These are phyloP conservation scores for Geotrichum europaeum DNA, from an alignment of 1,139 yeast species.

Conservation along the genomic window DNA sequence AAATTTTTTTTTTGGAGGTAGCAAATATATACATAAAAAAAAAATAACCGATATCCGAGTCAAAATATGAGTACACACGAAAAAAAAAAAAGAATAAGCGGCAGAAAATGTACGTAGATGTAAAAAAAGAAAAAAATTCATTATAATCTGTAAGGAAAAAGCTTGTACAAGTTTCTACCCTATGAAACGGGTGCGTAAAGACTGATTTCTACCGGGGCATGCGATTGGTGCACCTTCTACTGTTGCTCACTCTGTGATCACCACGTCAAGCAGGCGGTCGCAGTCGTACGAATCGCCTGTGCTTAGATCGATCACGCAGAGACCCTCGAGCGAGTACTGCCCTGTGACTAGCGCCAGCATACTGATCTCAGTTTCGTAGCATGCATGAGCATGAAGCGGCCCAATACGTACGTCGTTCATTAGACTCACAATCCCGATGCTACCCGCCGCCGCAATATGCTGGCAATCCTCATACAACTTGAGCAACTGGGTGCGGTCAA, in stretches of 20 bases:
- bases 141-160: neutral
- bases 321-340: conserved; percentile 57
- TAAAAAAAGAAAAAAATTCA: neutral
- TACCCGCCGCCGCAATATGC: conserved; percentile 18
- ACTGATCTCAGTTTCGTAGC: conserved; percentile 57
- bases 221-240: neutral
- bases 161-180: neutral
- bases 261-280: conserved; percentile 64
- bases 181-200: neutral
- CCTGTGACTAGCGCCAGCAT: conserved; percentile 63
- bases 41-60: neutral
- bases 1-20: neutral
- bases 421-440: conserved; percentile 46
- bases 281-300: conserved; percentile 70
- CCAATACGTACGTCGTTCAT: conserved; percentile 63
- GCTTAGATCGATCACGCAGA: conserved; percentile 54
- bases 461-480: conserved; percentile 19
- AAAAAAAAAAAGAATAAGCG: neutral
- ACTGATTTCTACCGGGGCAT: neutral
- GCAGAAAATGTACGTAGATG: neutral
- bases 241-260: conserved; percentile 40
- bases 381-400: conserved; percentile 54
- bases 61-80: neutral
- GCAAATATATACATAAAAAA: neutral
- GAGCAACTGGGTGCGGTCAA: conserved; percentile 35